phyloP scores from a whole-genome alignment of 1,284 basidiomycete genomes.

The Rugosomyces carneus region DNA sequence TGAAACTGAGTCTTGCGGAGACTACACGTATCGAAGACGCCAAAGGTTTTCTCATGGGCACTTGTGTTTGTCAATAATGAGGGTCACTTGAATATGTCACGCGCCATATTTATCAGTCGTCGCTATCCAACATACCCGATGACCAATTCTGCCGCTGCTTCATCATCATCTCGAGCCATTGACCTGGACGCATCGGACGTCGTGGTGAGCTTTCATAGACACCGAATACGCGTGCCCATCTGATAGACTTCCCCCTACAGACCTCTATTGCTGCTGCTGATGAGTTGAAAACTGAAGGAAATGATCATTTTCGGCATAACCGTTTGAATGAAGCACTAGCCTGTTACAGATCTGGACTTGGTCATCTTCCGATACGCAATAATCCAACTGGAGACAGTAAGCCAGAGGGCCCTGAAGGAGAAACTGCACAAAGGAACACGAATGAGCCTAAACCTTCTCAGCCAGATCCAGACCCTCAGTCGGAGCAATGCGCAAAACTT shows the following conservation, averaged over 20 bases:
- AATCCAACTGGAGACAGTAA: constrained; percentile 12
- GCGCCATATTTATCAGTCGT: too few relatives aligned
- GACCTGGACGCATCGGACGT: constrained; percentile 4
- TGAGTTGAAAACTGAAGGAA: constrained; percentile 48
- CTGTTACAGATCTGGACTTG: constrained; percentile 55
- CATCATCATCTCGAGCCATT: constrained; percentile 1
- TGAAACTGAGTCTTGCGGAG: too few relatives aligned
- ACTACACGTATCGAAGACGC: too few relatives aligned
- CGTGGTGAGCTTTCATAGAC: constrained; percentile 8
- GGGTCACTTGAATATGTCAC: neutral
- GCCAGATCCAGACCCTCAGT: constrained; percentile 19
- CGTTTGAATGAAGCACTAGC: constrained; percentile 63
- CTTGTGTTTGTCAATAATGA: too few relatives aligned
- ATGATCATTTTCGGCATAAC: constrained; percentile 31
- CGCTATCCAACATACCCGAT: too few relatives aligned
- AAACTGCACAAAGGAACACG: constrained; percentile 1
- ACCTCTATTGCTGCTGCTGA: constrained; percentile 44
- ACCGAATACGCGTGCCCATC: neutral
- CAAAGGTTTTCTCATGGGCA: too few relatives aligned
- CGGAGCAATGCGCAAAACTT: constrained; percentile 45
- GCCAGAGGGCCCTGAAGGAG: constrained; percentile 4
- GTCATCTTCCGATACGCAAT: constrained; percentile 44
- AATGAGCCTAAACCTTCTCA: constrained; percentile 8
- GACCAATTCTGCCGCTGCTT: constrained; percentile 8
- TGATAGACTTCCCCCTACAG: constrained; percentile 23